Percentiles rank a stretch among this genome's conserved stretches.
phyloP scores from a whole-genome alignment of 305 asterid species.

The Withania somnifera region DNA sequence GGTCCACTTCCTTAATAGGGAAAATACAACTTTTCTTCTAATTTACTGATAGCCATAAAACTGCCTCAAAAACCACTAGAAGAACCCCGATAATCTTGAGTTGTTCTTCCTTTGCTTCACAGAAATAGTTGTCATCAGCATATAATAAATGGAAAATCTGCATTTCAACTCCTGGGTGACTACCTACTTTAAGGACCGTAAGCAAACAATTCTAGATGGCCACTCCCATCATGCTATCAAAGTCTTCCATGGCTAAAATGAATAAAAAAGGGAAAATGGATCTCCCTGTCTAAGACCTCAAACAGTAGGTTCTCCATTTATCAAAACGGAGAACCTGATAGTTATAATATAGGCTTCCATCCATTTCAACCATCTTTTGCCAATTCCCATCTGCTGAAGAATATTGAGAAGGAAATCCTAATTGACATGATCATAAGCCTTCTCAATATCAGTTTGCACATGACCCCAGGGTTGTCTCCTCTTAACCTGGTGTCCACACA shows the following conservation, averaged over 20 bases:
- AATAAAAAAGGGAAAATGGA: neutral
- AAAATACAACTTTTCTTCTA: neutral
- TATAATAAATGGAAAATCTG: neutral
- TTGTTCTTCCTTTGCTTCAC: neutral
- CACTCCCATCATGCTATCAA: neutral
- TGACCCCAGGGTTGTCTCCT: neutral
- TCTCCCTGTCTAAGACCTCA: neutral
- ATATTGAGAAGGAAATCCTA: neutral
- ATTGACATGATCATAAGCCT: neutral
- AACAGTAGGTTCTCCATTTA: neutral
- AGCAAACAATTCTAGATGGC: neutral
- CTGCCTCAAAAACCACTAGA: neutral
- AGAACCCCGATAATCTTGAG: neutral
- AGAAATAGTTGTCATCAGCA: neutral
- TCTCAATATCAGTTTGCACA: neutral
- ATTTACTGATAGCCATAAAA: neutral
- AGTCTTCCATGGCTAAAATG: neutral
- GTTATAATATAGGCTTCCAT: neutral
- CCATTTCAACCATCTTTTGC: neutral
- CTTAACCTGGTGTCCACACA: neutral
- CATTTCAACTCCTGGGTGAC: neutral
- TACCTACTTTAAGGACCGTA: neutral
- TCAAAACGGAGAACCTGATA: neutral
- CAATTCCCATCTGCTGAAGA: neutral
- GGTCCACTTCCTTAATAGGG: neutral